A percentile compares a stretch with the other conserved stretches of the same genome.
phyloP scores from a whole-genome alignment of 2,329 filamentous ascomycete genomes.

The Trichophyton schoenleinii region DNA sequence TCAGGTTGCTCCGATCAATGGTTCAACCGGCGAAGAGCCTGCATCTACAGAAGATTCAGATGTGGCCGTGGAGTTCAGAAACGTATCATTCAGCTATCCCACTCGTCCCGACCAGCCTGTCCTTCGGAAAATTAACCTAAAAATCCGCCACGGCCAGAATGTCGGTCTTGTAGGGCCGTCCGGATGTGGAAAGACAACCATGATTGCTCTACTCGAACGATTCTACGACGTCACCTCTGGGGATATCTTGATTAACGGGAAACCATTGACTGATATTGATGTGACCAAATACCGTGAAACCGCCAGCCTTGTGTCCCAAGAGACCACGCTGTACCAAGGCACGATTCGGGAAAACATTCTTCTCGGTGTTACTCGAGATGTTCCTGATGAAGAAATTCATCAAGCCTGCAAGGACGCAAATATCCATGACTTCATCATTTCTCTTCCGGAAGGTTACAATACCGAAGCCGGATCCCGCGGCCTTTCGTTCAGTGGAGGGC shows the following conservation, averaged over 20 bases:
- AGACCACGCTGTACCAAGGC: slow-evolving; percentile 59
- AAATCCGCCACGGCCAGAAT: slow-evolving; percentile 38
- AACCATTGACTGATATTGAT: slow-evolving; percentile 47
- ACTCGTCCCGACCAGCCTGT: slow-evolving; percentile 19
- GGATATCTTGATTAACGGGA: slow-evolving; percentile 50
- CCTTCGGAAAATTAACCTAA: slow-evolving; percentile 20
- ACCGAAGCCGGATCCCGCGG: slow-evolving; percentile 26
- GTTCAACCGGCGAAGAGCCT: slow-evolving; percentile 14
- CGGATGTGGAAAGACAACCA: slow-evolving; percentile 53
- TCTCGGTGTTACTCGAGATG: slow-evolving; percentile 35
- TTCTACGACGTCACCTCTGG: slow-evolving; percentile 60
- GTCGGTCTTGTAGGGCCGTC: slow-evolving; percentile 46
- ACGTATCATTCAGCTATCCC: slow-evolving; percentile 30
- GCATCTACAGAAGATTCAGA: slow-evolving; percentile 25
- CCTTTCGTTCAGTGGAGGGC: slow-evolving; percentile 25
- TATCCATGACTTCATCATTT: slow-evolving; percentile 28
- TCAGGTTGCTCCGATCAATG: slow-evolving; percentile 32
- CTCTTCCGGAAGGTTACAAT: slow-evolving; percentile 26
- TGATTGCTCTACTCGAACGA: slow-evolving; percentile 48
- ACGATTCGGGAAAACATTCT: slow-evolving; percentile 58
- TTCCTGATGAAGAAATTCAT: slow-evolving; percentile 21
- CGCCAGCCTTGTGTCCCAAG: slow-evolving; percentile 61
- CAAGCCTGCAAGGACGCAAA: slow-evolving; percentile 27
- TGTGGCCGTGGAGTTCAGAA: slow-evolving; percentile 34
- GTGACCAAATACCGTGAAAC: slow-evolving; percentile 50